Evolutionary conservation across 345 rosid species (phyloP).

Genomic region (Lenwebbia sp.): DNA sequence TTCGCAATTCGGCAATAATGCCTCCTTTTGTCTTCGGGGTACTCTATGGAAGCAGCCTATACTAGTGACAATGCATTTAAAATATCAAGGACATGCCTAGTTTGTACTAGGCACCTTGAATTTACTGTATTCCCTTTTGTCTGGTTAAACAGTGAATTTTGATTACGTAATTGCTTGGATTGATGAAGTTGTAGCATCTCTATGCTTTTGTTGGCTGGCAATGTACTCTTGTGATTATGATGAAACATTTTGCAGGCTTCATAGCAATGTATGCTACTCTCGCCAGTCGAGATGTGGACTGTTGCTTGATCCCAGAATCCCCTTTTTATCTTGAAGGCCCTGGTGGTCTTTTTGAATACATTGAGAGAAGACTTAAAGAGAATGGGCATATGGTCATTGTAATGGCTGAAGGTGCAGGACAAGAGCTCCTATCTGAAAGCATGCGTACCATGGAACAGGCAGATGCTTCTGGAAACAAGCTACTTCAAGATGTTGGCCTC

Average conservation of each 20-base stretch:
- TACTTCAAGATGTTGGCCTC: slow-evolving; percentile 31
- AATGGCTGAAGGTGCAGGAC: slow-evolving; percentile 42
- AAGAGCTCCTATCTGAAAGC: slow-evolving; percentile 26
- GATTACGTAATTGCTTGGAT: neutral
- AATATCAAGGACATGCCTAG: neutral
- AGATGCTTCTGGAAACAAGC: slow-evolving; percentile 39
- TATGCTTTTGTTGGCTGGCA: neutral
- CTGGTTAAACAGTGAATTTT: neutral
- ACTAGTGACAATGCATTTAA: neutral
- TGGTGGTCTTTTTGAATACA: slow-evolving; percentile 33
- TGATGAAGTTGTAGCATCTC: neutral
- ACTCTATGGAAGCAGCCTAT: neutral
- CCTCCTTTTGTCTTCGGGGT: neutral
- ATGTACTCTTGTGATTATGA: neutral
- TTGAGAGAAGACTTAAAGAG: slow-evolving; percentile 24
- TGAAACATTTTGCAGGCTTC: slow-evolving; percentile 15
- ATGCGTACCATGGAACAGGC: slow-evolving; percentile 16
- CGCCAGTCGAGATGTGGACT: slow-evolving; percentile 43
- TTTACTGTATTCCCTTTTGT: neutral
- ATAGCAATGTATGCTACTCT: slow-evolving; percentile 41
- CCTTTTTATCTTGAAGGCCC: slow-evolving; percentile 39
- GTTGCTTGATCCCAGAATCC: slow-evolving; percentile 42
- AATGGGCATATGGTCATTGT: slow-evolving; percentile 43
- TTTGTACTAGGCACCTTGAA: neutral
- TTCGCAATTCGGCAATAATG: neutral